phyloP scores from a whole-genome alignment of 2,329 filamentous ascomycete genomes.

The Coccinonectria pachysandricola region DNA sequence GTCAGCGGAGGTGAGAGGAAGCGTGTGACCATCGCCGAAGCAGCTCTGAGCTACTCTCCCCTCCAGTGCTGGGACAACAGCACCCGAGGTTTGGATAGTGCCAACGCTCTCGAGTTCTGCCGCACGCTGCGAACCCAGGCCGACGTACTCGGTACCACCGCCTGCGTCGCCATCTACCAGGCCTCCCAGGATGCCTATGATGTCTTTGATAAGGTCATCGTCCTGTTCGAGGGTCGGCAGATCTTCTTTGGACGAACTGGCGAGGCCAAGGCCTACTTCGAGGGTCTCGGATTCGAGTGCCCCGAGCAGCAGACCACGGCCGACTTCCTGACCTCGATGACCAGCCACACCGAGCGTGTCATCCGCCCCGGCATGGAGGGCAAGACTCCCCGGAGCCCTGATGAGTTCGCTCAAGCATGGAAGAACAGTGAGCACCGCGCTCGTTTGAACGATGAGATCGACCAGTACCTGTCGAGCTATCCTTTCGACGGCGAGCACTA shows the following conservation, averaged over 20 bases:
- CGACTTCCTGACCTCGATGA: slow-evolving; percentile 54
- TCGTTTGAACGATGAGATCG: slow-evolving; percentile 18
- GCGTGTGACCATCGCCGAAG: slow-evolving; percentile 27
- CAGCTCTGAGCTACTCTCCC: slow-evolving; percentile 25
- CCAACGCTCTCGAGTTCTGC: slow-evolving; percentile 56
- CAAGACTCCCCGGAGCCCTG: slow-evolving; percentile 22
- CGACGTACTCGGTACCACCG: slow-evolving; percentile 47
- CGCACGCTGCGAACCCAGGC: slow-evolving; percentile 48
- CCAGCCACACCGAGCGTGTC: slow-evolving; percentile 24
- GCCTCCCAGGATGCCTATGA: slow-evolving; percentile 32
- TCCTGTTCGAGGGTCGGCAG: slow-evolving; percentile 58
- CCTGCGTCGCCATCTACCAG: slow-evolving; percentile 54
- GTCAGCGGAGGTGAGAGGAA: slow-evolving; percentile 42
- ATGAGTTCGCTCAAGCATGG: slow-evolving; percentile 26
- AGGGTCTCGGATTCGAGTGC: slow-evolving; percentile 43
- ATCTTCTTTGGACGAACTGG: slow-evolving; percentile 33
- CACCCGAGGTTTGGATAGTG: slow-evolving; percentile 53
- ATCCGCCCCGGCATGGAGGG: slow-evolving; percentile 22
- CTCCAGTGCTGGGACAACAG: slow-evolving; percentile 64
- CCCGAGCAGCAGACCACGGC: slow-evolving; percentile 49
- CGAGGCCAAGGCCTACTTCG: slow-evolving; percentile 16
- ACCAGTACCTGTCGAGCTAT: slow-evolving; percentile 16
- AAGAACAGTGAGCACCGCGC: slow-evolving; percentile 13
- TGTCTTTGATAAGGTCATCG: slow-evolving; percentile 55
- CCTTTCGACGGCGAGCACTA: slow-evolving; percentile 15